A percentile compares a stretch with the other conserved stretches of the same genome.
Evolutionary conservation across 768 basidiomycete species (phyloP).

Genomic region (Phanerochaete sordida): DNA sequence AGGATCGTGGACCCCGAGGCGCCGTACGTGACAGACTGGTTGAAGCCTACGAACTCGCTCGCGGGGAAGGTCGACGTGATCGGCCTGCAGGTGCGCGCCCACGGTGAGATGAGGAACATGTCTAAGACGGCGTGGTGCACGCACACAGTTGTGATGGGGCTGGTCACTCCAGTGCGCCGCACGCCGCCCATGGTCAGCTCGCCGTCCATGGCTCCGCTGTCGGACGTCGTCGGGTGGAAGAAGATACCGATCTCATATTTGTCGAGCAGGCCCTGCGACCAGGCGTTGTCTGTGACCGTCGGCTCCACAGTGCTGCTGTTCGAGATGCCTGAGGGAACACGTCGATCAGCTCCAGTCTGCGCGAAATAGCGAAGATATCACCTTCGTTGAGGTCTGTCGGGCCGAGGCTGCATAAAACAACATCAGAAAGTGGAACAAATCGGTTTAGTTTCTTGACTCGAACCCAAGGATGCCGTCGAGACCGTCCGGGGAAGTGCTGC

Average conservation of each 20-base stretch:
- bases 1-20: constrained; percentile 16
- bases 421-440: too few species aligned
- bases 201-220: constrained; percentile 16
- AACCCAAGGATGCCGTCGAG: constrained; percentile 58
- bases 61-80: constrained; percentile 8
- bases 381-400: constrained; percentile 52
- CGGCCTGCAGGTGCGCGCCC: neutral
- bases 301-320: constrained; percentile 10
- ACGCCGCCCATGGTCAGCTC: constrained; percentile 18
- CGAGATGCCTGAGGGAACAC: neutral
- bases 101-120: neutral
- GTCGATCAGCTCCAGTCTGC: neutral
- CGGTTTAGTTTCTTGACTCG: too few species aligned
- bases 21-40: constrained; percentile 15
- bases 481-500: constrained; percentile 24
- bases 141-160: constrained; percentile 22
- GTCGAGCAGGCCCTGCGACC: constrained; percentile 36
- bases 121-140: constrained; percentile 15
- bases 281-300: constrained; percentile 49
- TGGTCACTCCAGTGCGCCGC: neutral
- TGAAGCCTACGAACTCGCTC: constrained; percentile 6
- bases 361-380: too few species aligned
- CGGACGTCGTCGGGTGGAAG: constrained; percentile 39
- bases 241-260: constrained; percentile 44
- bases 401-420: constrained; percentile 39